Base-by-base conservation (phyloP, 208 protist genomes). In the Giardia muris region DNA sequence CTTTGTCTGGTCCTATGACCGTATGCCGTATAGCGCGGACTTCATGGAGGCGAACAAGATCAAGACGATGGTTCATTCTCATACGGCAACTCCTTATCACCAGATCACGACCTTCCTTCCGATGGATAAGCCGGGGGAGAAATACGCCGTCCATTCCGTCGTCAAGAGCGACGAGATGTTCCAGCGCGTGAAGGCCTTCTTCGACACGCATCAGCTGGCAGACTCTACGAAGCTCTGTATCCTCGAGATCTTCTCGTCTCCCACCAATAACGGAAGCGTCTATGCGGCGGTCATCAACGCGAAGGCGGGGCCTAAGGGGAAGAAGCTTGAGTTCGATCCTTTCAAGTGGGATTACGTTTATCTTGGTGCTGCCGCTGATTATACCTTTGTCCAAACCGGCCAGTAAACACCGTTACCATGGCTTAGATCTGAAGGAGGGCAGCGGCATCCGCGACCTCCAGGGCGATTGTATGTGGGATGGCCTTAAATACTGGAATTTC, bases 1-100 rank as follows among this genome's bases (percentile, higher is more conserved):
- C n/a, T 90, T 90, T 45, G 2, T 90, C 2, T 90, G 87, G 87
- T 48, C n/a, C 4, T 90, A 90, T 90, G 87, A 90, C 44, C 2
- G 87, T 47, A 2, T 47, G 30, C 87, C 87, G 10, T 90, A 90
- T 47, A 2, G 42, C 2, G 87, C 87, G n/a, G 87, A 2, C 45
- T 90, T 90, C 87, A 2, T 90, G 87, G 87, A 90, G 1, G n/a
- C 19, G 2, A 90, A 90, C 45, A 47, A 47, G 4, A 67, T 47
- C 44, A 90, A 90, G 87, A 90, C 87, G 4, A 90, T 90, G 87
- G 87, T 90, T 47, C 10, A 47, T 46, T 47, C 10, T 4, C 87
- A 90, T 47, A 90, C 87, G 2, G 87, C 87, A 43, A 90, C 87
- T 1, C 87, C 87, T 4, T 90, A 48, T n/a, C 87, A 90, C 44